Conservation (phyloP, 2,329 filamentous ascomycete species). For the Hymenoscyphus albidus region DNA sequence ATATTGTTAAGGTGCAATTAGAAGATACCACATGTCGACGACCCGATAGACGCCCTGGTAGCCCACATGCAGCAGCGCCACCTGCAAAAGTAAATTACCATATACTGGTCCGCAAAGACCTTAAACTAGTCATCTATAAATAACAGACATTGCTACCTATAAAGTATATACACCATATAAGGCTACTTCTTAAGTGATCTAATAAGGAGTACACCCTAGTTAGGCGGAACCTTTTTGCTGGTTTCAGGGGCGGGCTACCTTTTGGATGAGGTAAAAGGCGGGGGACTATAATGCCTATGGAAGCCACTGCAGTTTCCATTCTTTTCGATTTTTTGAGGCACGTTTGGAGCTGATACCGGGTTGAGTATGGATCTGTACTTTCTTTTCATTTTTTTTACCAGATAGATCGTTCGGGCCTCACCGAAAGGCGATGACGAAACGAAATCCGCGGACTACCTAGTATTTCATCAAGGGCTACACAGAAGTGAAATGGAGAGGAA, state of each 20-base stretch:
- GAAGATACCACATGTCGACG: neutral
- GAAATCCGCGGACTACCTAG: no score
- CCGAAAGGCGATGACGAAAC: no score
- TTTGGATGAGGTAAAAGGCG: neutral
- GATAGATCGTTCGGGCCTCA: no score
- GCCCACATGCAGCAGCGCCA: neutral
- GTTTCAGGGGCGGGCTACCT: neutral
- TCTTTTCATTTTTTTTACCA: no score
- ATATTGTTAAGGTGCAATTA: neutral
- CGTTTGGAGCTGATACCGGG: no score
- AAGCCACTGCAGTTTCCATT: no score
- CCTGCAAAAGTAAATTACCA: neutral
- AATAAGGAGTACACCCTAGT: neutral
- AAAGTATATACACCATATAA: neutral
- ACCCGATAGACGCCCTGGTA: neutral
- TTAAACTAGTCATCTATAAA: neutral
- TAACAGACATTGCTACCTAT: neutral
- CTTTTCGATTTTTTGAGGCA: no score
- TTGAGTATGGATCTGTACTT: no score
- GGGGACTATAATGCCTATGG: neutral
- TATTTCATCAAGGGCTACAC: no score
- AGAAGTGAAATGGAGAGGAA: no score
- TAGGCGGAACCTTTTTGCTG: conserved; percentile 2
- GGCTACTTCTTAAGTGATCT: neutral
- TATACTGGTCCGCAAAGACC: neutral